Evolutionary conservation across 2,329 filamentous ascomycete genomes (phyloP).

Genomic region (Diaporthe velutina): DNA sequence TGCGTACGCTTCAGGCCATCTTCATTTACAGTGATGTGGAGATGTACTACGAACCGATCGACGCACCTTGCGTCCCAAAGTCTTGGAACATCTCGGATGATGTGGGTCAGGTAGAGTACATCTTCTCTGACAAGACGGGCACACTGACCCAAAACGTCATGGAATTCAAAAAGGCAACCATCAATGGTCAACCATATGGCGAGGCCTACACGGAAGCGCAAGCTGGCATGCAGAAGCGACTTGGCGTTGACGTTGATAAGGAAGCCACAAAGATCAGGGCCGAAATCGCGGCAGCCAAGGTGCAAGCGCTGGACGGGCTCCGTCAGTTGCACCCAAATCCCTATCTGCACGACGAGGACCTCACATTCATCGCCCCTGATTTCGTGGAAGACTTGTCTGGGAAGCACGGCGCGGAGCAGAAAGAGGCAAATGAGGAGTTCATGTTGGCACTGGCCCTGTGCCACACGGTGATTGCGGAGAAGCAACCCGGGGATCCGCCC

Average conservation of each 20-base stretch:
- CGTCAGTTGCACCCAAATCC: slow-evolving; percentile 88
- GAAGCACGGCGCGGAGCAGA: slow-evolving; percentile 81
- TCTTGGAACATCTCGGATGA: slow-evolving; percentile 99
- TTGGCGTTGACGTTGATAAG: slow-evolving; percentile 87
- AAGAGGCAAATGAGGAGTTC: slow-evolving; percentile 84
- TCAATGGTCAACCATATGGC: slow-evolving; percentile 96
- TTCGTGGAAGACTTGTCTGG: slow-evolving; percentile 88
- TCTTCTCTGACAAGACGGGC: slow-evolving; percentile 96
- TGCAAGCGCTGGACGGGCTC: slow-evolving; percentile 78
- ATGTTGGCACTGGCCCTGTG: slow-evolving; percentile 97
- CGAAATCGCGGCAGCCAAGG: slow-evolving; percentile 84
- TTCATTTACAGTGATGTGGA: slow-evolving; percentile 97
- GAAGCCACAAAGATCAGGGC: slow-evolving; percentile 79
- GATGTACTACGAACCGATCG: slow-evolving; percentile 97
- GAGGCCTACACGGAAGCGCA: slow-evolving; percentile 98
- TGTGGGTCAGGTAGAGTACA: slow-evolving; percentile 97
- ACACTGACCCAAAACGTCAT: slow-evolving; percentile 93
- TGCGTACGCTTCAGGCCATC: slow-evolving; percentile 90
- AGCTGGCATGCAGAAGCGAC: slow-evolving; percentile 92
- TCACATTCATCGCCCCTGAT: slow-evolving; percentile 93
- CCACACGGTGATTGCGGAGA: slow-evolving; percentile 95
- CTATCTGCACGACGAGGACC: slow-evolving; percentile 87
- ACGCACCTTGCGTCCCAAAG: slow-evolving; percentile 96
- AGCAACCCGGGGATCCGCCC: slow-evolving; percentile 88
- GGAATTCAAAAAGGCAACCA: slow-evolving; percentile 99